These are phyloP conservation scores for Carex parvula DNA, from an alignment of 176 grass and related monocot genomes.

Conservation along the genomic window DNA sequence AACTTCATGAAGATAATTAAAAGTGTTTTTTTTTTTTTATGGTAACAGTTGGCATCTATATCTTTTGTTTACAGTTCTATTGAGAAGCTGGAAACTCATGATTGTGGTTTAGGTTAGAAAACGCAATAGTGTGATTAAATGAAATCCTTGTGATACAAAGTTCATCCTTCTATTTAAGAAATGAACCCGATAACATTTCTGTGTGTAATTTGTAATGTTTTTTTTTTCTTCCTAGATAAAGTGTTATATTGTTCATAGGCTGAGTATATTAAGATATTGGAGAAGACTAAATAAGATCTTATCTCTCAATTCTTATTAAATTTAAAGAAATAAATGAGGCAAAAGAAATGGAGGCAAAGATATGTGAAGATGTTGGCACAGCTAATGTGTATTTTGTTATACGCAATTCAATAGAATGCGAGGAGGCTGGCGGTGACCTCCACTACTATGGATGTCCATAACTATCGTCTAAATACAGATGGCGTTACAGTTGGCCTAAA, in stretches of 20 bases:
- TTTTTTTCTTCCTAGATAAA: not conserved
- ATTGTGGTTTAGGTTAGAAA: not conserved
- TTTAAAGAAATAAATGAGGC: not conserved
- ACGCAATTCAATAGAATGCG: too few relatives aligned
- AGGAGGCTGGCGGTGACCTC: not conserved
- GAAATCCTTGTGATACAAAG: not conserved
- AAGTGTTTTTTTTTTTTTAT: too few relatives aligned
- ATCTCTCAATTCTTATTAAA: not conserved
- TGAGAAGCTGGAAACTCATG: not conserved
- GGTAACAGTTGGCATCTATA: too few relatives aligned
- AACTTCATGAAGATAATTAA: too few relatives aligned
- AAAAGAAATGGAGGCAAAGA: not conserved
- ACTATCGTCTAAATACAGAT: slow-evolving; percentile 35
- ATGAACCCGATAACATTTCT: not conserved
- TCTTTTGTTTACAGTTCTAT: too few relatives aligned
- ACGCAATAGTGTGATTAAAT: not conserved
- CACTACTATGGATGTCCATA: slow-evolving; percentile 26
- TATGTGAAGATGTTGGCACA: not conserved
- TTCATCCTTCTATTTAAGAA: not conserved
- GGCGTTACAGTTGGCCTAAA: slow-evolving; percentile 26
- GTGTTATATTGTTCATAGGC: not conserved
- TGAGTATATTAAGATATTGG: not conserved
- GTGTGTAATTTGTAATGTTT: not conserved
- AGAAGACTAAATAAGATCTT: not conserved
- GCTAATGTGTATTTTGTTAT: not conserved